Evolutionary conservation across 1,139 yeast species (phyloP).

Genomic region (Suhomyces bribrorum): DNA sequence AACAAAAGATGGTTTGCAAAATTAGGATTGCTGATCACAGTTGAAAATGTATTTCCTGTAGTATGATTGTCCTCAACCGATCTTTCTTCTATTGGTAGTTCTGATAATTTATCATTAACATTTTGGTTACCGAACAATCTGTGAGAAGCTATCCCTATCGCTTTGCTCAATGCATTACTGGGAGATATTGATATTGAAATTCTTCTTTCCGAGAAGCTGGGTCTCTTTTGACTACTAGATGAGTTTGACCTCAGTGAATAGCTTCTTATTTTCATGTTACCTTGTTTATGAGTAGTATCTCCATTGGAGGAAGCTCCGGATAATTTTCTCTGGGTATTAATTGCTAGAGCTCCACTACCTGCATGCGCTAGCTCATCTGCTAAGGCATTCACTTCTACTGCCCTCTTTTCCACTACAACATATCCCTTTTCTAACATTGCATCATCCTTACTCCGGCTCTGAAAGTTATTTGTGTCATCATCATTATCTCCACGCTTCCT

Average conservation of each 20-base stretch:
- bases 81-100: slow-evolving; percentile 17
- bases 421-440: slow-evolving; percentile 72
- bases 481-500: slow-evolving; percentile 5
- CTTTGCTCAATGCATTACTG: slow-evolving; percentile 83
- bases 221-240: slow-evolving; percentile 41
- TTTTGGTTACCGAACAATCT: slow-evolving; percentile 65
- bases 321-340: slow-evolving; percentile 24
- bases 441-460: slow-evolving; percentile 37
- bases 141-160: slow-evolving; percentile 84
- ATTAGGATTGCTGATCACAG: slow-evolving; percentile 33
- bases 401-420: slow-evolving; percentile 90
- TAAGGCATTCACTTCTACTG: slow-evolving; percentile 91
- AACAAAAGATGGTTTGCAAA: slow-evolving; percentile 38
- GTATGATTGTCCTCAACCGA: slow-evolving; percentile 9
- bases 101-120: slow-evolving; percentile 11
- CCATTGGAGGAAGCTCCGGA: slow-evolving; percentile 19
- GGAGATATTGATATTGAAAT: slow-evolving; percentile 78
- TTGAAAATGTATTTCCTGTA: slow-evolving; percentile 18
- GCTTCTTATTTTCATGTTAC: slow-evolving; percentile 19
- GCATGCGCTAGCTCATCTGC: slow-evolving; percentile 87
- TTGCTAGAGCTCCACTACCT: slow-evolving; percentile 58
- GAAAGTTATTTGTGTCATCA: slow-evolving; percentile 8
- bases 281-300: slow-evolving; percentile 11
- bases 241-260: slow-evolving; percentile 36
- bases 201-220: slow-evolving; percentile 58